Percentiles rank a stretch among this genome's conserved stretches.
These are phyloP conservation scores for Penicillium cosmopolitanum DNA, from an alignment of 495 filamentous ascomycete genomes.

Conservation along the genomic window DNA sequence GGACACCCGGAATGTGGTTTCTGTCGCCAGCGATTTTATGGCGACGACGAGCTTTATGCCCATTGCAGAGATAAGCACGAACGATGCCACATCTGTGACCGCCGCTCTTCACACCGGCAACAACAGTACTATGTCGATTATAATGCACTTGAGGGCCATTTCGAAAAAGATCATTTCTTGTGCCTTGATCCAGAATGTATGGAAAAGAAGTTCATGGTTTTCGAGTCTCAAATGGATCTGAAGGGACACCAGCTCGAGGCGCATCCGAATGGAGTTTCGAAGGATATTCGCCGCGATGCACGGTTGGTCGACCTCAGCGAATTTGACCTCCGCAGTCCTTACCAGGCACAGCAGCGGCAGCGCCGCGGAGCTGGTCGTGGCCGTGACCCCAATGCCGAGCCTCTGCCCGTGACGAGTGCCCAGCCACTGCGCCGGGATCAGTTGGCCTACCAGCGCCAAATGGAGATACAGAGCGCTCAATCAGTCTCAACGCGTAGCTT, in stretches of 20 bases:
- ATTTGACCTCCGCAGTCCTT: conserved; percentile 77
- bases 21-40: conserved; percentile 90
- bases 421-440: conserved; percentile 86
- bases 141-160: conserved; percentile 80
- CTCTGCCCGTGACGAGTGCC: conserved; percentile 75
- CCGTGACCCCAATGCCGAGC: conserved; percentile 76
- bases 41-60: conserved; percentile 89
- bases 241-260: conserved; percentile 82
- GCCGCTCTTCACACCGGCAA: conserved; percentile 65
- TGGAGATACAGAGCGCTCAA: conserved; percentile 87
- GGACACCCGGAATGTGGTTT: conserved; percentile 95
- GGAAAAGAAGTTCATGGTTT: conserved; percentile 98
- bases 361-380: conserved; percentile 66
- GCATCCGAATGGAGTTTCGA: conserved; percentile 77
- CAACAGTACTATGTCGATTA: conserved; percentile 92
- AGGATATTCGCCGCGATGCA: conserved; percentile 83
- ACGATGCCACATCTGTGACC: conserved; percentile 92
- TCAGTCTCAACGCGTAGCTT: conserved; percentile 77
- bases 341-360: conserved; percentile 63
- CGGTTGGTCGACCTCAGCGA: conserved; percentile 82
- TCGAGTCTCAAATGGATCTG: conserved; percentile 89
- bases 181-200: conserved; percentile 85
- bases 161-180: conserved; percentile 82
- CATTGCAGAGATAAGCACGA: conserved; percentile 94
- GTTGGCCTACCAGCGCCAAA: conserved; percentile 87